phyloP scores from a whole-genome alignment of 768 basidiomycete genomes.

The Xerocomellus chrysenteron region DNA sequence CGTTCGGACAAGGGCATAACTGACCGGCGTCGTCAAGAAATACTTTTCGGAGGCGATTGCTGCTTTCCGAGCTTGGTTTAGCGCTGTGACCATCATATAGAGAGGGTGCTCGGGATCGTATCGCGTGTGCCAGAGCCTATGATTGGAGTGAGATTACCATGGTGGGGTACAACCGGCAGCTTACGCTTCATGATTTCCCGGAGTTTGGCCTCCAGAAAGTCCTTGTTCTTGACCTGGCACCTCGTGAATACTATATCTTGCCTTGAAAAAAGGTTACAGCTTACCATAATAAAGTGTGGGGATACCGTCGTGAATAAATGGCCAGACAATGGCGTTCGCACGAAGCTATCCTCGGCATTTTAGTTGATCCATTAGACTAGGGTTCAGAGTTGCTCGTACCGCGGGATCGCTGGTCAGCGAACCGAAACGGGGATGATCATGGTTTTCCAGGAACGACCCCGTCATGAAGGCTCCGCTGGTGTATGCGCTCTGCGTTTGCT shows the following conservation, averaged over 20 bases:
- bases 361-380: neutral
- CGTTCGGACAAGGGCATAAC: slow-evolving; percentile 5
- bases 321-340: slow-evolving; percentile 50
- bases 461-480: slow-evolving; percentile 40
- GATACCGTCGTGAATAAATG: slow-evolving; percentile 50
- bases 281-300: slow-evolving; percentile 52
- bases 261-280: neutral
- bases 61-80: slow-evolving; percentile 55
- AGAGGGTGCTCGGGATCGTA: slow-evolving; percentile 53
- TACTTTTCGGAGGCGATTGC: slow-evolving; percentile 42
- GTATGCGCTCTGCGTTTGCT: slow-evolving; percentile 36
- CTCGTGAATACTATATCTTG: neutral
- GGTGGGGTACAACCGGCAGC: neutral
- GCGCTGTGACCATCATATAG: slow-evolving; percentile 41
- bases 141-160: slow-evolving; percentile 5
- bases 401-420: slow-evolving; percentile 42
- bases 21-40: slow-evolving; percentile 49
- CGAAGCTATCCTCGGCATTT: slow-evolving; percentile 30
- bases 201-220: slow-evolving; percentile 43
- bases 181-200: slow-evolving; percentile 53
- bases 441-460: slow-evolving; percentile 54
- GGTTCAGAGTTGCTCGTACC: slow-evolving; percentile 25
- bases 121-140: slow-evolving; percentile 58
- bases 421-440: slow-evolving; percentile 51
- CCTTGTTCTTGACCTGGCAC: slow-evolving; percentile 48